Percentiles rank a stretch among this genome's conserved stretches.
Evolutionary conservation across 306 rosid species (phyloP).

Genomic region (Vigna angularis): DNA sequence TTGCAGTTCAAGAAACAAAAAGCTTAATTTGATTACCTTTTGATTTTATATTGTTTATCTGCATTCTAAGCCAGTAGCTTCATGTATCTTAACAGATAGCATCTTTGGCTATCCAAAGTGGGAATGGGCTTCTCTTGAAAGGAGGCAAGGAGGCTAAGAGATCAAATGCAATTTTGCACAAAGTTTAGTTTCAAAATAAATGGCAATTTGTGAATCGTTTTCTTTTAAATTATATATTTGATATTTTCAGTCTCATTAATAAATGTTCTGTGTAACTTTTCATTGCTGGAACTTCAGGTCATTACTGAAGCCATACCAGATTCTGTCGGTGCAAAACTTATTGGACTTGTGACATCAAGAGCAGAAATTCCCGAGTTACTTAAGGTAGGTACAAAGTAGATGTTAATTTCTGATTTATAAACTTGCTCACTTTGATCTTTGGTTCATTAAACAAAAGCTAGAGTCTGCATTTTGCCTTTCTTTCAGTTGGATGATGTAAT

Average conservation of each 20-base stretch:
- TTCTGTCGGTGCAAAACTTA: slow-evolving; percentile 81
- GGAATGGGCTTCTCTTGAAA: slow-evolving; percentile 96
- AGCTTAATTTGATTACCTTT: slow-evolving; percentile 3
- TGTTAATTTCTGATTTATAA: slow-evolving; percentile 39
- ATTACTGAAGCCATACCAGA: slow-evolving; percentile 94
- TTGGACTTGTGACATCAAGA: slow-evolving; percentile 97
- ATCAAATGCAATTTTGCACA: slow-evolving; percentile 91
- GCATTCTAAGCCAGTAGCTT: slow-evolving; percentile 42
- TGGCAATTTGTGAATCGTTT: slow-evolving; percentile 33
- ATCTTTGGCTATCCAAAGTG: slow-evolving; percentile 94
- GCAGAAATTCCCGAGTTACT: slow-evolving; percentile 96
- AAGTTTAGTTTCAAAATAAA: slow-evolving; percentile 58
- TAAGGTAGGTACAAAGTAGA: slow-evolving; percentile 57
- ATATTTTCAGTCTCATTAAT: slow-evolving; percentile 11
- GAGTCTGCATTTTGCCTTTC: slow-evolving; percentile 33
- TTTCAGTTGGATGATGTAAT: slow-evolving; percentile 91
- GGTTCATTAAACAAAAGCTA: slow-evolving; percentile 36
- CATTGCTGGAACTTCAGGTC: slow-evolving; percentile 55
- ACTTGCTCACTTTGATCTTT: slow-evolving; percentile 39
- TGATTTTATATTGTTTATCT: slow-evolving; percentile 24
- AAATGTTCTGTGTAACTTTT: slow-evolving; percentile 17
- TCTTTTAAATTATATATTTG: slow-evolving; percentile 21
- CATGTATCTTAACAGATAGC: slow-evolving; percentile 74
- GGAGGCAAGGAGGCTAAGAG: slow-evolving; percentile 99
- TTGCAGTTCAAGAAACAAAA: not conserved